A percentile compares a stretch with the other conserved stretches of the same genome.
phyloP scores from a whole-genome alignment of 2,329 filamentous ascomycete genomes.

The Pleomassaria siparia region DNA sequence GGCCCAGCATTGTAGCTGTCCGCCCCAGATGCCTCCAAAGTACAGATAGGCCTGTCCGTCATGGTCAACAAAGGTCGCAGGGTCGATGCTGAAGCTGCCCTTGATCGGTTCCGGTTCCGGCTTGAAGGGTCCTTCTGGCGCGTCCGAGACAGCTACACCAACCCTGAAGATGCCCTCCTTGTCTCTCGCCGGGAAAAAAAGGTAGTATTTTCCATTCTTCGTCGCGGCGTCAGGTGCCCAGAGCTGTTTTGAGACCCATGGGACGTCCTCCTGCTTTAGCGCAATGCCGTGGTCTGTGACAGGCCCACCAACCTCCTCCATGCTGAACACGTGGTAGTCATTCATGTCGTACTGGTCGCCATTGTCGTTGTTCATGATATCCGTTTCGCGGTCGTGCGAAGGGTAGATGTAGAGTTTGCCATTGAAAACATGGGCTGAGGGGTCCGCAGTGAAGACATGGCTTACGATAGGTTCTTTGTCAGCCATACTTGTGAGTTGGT shows the following conservation, averaged over 20 bases:
- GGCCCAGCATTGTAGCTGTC: constrained; percentile 76
- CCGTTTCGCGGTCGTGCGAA: constrained; percentile 75
- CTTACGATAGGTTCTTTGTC: constrained; percentile 64
- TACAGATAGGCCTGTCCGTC: constrained; percentile 68
- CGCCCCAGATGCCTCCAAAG: constrained; percentile 80
- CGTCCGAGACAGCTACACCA: constrained; percentile 66
- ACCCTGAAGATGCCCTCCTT: constrained; percentile 71
- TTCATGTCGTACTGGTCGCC: constrained; percentile 84
- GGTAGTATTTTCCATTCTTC: constrained; percentile 71
- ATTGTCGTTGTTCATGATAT: constrained; percentile 78
- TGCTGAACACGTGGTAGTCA: constrained; percentile 78
- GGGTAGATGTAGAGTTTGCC: constrained; percentile 77
- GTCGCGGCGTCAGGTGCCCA: constrained; percentile 77
- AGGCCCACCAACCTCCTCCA: constrained; percentile 56
- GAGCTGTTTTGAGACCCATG: constrained; percentile 77
- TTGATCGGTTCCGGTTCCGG: constrained; percentile 65
- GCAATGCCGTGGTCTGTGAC: constrained; percentile 75
- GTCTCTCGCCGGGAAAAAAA: constrained; percentile 77
- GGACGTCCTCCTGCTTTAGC: constrained; percentile 65
- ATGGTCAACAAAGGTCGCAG: constrained; percentile 72
- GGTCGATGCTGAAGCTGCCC: constrained; percentile 76
- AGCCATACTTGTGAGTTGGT: constrained; percentile 24
- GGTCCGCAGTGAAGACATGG: constrained; percentile 78
- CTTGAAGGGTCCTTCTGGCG: constrained; percentile 69
- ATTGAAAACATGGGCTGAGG: constrained; percentile 78